Conservation (phyloP, 805 yeast species). For the Candida nanaspora region DNA sequence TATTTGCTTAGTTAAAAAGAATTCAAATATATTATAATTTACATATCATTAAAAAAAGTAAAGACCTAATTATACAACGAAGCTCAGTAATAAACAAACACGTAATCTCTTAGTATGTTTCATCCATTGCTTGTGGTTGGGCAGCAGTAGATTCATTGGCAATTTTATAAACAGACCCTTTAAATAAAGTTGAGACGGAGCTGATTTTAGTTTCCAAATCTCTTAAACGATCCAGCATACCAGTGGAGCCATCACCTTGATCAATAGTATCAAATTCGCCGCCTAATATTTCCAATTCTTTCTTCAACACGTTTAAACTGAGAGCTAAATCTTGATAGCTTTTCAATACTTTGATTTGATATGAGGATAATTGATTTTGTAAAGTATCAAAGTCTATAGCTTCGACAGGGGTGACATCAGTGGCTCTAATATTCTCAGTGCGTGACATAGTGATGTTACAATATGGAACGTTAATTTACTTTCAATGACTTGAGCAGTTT, state of each 20-base stretch:
- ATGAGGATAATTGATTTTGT: constrained; percentile 22
- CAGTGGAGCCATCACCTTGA: constrained; percentile 7
- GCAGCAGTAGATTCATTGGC: constrained; percentile 5
- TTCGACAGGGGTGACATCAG: background rate
- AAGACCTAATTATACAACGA: background rate
- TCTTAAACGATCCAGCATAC: constrained; percentile 13
- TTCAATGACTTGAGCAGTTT: too few species aligned
- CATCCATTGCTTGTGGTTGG: background rate
- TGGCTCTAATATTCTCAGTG: background rate
- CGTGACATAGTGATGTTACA: constrained; percentile 1
- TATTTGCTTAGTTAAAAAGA: background rate
- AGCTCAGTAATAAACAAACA: too few species aligned
- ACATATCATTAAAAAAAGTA: background rate
- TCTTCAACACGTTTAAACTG: constrained; percentile 20
- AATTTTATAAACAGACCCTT: constrained; percentile 23
- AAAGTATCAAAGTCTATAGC: constrained; percentile 17
- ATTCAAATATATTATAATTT: background rate
- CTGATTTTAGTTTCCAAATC: constrained; percentile 17
- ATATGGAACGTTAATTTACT: too few species aligned
- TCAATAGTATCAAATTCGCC: constrained; percentile 16
- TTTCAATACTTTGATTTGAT: constrained; percentile 29
- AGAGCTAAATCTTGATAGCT: constrained; percentile 32
- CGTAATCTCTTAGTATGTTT: background rate
- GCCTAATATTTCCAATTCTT: constrained; percentile 16
- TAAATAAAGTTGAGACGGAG: constrained; percentile 25